Evolutionary conservation across 225 moss, liverwort and hornwort genomes (phyloP), one percentile per base, ranked within the genome.

Genomic region (Marchantia polymorpha): DNA sequence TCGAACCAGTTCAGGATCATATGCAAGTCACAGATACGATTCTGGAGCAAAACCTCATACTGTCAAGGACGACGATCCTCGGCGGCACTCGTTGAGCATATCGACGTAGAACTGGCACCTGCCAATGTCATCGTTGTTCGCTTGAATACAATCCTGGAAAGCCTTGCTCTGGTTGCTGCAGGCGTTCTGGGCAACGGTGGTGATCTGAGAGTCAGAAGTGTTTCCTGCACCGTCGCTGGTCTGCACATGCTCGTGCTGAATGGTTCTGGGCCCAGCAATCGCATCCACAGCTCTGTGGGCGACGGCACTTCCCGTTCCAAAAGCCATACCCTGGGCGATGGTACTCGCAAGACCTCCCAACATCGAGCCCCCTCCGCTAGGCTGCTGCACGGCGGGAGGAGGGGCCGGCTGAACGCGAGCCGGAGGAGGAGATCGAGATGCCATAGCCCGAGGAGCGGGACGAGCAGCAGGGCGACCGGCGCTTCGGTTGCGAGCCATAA

Each of bases 81-180:
- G 90, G 64, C 89, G 89, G 80, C 96, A 96, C 79, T 94, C 96
- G 73, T 87, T 96, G 82, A 96, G 82, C 96, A 96, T 96, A 81
- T 96, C 96, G 65, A 96, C 88, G 69, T 96, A 96, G 66, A 96
- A 96, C 87, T 96, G 96, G 78, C 96, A 96, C 85, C 86, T 96
- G 73, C 92, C 96, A 80, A 94, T 96, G 77, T 96, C 94, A 73
- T 89, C 94, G 78, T 85, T 89, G 67, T 94, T 92, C 4, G 89
- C 91, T 30, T 53, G 88, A 80, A 96, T 89, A 79, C 96, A 96
- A 78, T 94, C 96, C 86, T 96, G 91, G 74, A 96, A 96, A 56
- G 96, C 87, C 85, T 96, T 96, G 60, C 81, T 84, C 87, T 96
- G 96, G 82, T 96, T 92, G 80, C 69, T 81, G 77, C 96, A 96